Percentiles rank a stretch among this genome's conserved stretches.
phyloP scores from a whole-genome alignment of 176 grass and related monocot species.

The Otatea glauca region DNA sequence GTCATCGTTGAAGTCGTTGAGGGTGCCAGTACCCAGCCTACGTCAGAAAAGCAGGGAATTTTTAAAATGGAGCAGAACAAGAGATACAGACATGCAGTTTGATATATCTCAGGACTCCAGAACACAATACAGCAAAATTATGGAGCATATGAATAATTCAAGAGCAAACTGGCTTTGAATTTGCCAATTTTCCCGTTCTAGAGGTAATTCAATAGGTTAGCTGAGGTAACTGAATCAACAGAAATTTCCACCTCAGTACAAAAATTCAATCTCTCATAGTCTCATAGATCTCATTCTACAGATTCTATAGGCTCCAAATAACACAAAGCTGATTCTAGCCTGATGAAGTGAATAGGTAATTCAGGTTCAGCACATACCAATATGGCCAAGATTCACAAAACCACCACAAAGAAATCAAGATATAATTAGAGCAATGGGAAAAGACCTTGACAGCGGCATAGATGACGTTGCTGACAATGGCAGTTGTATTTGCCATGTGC shows the following conservation, averaged over 20 bases:
- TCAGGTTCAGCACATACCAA: background rate
- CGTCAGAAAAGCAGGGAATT: constrained; percentile 7
- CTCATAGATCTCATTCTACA: background rate
- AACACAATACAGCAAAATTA: background rate
- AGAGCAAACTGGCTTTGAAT: too few relatives aligned
- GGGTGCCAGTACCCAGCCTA: constrained; percentile 78
- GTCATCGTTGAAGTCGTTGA: too few relatives aligned
- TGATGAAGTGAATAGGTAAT: background rate
- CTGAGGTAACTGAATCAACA: constrained; percentile 3
- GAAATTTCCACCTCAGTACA: background rate
- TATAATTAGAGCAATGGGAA: background rate
- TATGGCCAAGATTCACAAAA: constrained; percentile 16
- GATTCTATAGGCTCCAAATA: background rate
- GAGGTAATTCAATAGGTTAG: background rate
- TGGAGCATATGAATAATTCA: background rate
- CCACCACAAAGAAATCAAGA: constrained; percentile 12
- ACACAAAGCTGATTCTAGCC: background rate
- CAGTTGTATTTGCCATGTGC: constrained; percentile 55
- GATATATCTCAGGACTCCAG: background rate
- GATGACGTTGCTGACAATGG: constrained; percentile 36
- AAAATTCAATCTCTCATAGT: background rate
- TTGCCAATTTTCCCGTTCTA: background rate
- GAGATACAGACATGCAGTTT: background rate
- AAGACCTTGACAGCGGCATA: constrained; percentile 67
- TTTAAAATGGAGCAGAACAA: background rate